A percentile compares a stretch with the other conserved stretches of the same genome.
Evolutionary conservation across 345 rosid species (phyloP).

Genomic region (Rhizophora mangle): DNA sequence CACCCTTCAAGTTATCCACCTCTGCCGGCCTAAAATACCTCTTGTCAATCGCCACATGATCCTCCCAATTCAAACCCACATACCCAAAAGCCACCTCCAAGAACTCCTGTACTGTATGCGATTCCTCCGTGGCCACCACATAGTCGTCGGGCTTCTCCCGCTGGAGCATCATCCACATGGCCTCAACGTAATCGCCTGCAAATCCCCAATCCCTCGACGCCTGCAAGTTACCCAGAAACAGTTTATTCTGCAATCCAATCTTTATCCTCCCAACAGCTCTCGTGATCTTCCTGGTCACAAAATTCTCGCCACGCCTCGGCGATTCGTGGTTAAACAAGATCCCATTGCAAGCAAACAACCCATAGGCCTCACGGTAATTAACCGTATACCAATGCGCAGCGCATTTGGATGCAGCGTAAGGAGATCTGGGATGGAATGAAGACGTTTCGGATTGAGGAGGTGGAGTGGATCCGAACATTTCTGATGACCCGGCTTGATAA

Average conservation of each 20-base stretch:
- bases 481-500: constrained; percentile 94
- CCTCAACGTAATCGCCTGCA: constrained; percentile 93
- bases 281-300: constrained; percentile 90
- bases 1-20: constrained; percentile 60
- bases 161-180: constrained; percentile 99
- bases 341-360: constrained; percentile 84
- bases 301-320: constrained; percentile 87
- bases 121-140: constrained; percentile 92
- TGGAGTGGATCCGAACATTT: constrained; percentile 93
- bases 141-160: constrained; percentile 90
- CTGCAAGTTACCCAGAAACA: constrained; percentile 75
- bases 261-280: constrained; percentile 90
- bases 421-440: constrained; percentile 95
- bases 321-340: constrained; percentile 93
- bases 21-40: constrained; percentile 58
- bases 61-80: constrained; percentile 52
- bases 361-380: constrained; percentile 89
- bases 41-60: constrained; percentile 60
- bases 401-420: constrained; percentile 88
- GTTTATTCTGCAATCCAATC: constrained; percentile 74
- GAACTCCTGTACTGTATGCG: constrained; percentile 89
- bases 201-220: constrained; percentile 98
- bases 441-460: constrained; percentile 82
- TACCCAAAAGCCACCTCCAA: constrained; percentile 73
- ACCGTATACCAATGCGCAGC: constrained; percentile 99